Conservation (phyloP, 108 stramenopile genomes). For the Nannochloropsis salina region DNA sequence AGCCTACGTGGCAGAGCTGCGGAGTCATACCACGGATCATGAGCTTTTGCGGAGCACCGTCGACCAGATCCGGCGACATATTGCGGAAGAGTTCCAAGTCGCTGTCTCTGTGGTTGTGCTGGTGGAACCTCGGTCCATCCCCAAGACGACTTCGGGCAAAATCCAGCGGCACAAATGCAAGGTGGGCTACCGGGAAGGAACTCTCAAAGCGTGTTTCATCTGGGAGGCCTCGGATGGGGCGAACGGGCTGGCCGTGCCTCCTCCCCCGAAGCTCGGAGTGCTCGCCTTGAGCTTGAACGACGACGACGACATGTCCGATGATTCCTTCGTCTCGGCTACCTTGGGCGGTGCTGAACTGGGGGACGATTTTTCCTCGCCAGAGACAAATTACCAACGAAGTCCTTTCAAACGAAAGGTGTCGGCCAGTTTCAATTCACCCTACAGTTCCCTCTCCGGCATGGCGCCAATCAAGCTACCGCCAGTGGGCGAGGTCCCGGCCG, state of each 20-base stretch:
- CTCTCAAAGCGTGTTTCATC: conserved; percentile 29
- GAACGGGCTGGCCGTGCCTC: not conserved
- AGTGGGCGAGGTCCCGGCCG: not conserved
- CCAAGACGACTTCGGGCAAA: conserved; percentile 96
- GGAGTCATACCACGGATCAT: conserved; percentile 21
- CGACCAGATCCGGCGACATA: conserved; percentile 17
- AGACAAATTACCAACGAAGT: conserved; percentile 10
- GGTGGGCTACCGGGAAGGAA: conserved; percentile 39
- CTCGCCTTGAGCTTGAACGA: conserved; percentile 15
- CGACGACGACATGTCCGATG: not conserved
- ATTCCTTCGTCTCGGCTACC: not conserved
- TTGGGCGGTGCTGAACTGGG: not conserved
- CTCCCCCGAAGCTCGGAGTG: not conserved
- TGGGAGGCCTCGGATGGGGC: not conserved
- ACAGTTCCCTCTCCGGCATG: not conserved
- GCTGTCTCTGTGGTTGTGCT: conserved; percentile 65
- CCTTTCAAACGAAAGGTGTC: not conserved
- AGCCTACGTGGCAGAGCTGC: conserved; percentile 28
- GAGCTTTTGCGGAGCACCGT: conserved; percentile 34
- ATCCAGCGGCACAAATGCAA: conserved; percentile 86
- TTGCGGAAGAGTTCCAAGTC: conserved; percentile 56
- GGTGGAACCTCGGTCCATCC: conserved; percentile 68
- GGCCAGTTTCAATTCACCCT: not conserved
- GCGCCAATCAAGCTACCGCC: not conserved
- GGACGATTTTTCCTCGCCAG: not conserved